These are phyloP conservation scores for Phaeosphaeriaceae sp. DNA, from an alignment of 2,329 filamentous ascomycete genomes.

Conservation along the genomic window DNA sequence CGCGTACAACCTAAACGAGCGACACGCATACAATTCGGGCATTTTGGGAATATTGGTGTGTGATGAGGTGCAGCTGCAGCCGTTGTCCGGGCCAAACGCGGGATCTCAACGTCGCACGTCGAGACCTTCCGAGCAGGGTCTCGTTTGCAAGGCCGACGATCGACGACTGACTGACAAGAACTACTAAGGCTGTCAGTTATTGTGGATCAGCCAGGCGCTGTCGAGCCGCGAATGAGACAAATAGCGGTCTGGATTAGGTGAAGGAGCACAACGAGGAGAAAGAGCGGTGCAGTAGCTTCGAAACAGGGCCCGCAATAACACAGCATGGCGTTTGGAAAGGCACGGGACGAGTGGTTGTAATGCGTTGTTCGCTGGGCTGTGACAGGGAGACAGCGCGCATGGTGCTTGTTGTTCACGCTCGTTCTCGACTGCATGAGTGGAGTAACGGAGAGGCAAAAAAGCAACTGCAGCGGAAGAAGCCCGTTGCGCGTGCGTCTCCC, in stretches of 20 bases:
- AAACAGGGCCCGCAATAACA: conserved; percentile 24
- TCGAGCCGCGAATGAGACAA: background rate
- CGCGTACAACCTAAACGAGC: conserved; percentile 6
- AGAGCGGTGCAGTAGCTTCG: conserved; percentile 24
- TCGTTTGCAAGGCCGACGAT: background rate
- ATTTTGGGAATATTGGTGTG: conserved; percentile 35
- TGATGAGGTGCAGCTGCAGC: conserved; percentile 37
- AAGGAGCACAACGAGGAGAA: background rate
- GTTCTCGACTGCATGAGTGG: conserved; percentile 26
- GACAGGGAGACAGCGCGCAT: background rate
- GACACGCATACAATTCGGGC: conserved; percentile 18
- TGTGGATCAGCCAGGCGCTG: background rate
- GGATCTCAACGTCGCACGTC: conserved; percentile 22
- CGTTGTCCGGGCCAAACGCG: conserved; percentile 26
- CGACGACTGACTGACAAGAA: background rate
- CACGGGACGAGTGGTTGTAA: conserved; percentile 28
- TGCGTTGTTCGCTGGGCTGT: background rate
- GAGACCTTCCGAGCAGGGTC: conserved; percentile 5
- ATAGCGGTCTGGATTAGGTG: conserved; percentile 6
- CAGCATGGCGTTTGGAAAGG: conserved; percentile 16
- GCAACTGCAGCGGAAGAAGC: conserved; percentile 12
- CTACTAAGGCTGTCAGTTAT: background rate
- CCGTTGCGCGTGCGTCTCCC: background rate
- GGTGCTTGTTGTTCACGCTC: conserved; percentile 10
- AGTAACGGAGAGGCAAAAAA: conserved; percentile 17